Evolutionary conservation across 768 basidiomycete species (phyloP).

Genomic region (Suillus clintonianus): DNA sequence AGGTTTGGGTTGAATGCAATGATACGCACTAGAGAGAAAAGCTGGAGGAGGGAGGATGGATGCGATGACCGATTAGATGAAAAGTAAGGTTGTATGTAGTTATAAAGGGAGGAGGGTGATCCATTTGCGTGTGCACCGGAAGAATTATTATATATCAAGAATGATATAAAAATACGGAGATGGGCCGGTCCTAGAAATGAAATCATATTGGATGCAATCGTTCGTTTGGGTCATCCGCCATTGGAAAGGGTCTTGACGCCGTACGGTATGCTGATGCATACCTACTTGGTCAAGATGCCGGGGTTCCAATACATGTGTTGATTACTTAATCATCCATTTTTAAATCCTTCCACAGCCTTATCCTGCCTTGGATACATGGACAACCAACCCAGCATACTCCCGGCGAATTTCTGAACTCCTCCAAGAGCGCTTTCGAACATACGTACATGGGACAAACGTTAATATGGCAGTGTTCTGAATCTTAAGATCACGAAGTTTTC

Average conservation of each 20-base stretch:
- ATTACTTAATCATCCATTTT: not conserved
- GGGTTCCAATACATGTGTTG: not conserved
- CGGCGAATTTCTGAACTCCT: not conserved
- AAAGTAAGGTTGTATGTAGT: not conserved
- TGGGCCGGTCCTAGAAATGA: not conserved
- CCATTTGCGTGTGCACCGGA: not conserved
- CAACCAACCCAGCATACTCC: not conserved
- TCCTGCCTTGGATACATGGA: not conserved
- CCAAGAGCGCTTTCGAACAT: not conserved
- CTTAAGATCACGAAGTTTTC: not conserved
- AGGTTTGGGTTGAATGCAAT: not conserved
- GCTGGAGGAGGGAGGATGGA: not conserved
- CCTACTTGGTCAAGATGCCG: not conserved
- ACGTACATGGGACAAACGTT: not conserved
- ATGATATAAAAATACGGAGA: not conserved
- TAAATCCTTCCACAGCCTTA: not conserved
- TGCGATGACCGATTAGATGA: slow-evolving; percentile 2
- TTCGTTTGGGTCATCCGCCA: not conserved
- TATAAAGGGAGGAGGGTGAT: not conserved
- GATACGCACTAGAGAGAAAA: not conserved
- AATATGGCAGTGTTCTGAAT: not conserved
- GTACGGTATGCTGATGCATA: not conserved
- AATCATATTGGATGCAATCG: not conserved
- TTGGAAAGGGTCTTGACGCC: not conserved
- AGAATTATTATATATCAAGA: slow-evolving; percentile 4